Evolutionary conservation across 139 green algal genomes (phyloP), one percentile per base, ranked within the genome.

Genomic region (Microglena sp.): DNA sequence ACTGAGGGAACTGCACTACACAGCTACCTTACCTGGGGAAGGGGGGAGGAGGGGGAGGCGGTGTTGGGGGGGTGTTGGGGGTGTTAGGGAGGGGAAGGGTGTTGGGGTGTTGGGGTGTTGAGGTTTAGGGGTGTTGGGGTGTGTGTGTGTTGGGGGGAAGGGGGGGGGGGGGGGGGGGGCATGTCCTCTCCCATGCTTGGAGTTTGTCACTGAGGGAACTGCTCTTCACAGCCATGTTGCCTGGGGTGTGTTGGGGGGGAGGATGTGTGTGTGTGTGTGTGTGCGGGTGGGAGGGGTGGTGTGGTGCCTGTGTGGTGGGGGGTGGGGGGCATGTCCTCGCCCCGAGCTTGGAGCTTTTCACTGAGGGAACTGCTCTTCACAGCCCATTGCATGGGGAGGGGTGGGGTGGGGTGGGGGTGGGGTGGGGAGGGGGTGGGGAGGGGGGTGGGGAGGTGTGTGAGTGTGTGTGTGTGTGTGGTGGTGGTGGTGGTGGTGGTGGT

Each of bases 141-240:
- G 40, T 50, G 40, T 50, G 40, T 50, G 40, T 50, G 40, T 50
- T 24, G 11, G 40, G 11, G 40, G 11, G 40, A 24, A 18, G 15
- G 40, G 11, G 40, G 11, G 40, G 15, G 22, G 7, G 53, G 15
- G 53, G 27, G 18, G 53, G 53, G 24, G 53, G 53, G 22, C 53
- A 15, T 60, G 18, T 50, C 15, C 40, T 50, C 15, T n/a, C 40
- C 18, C 40, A 18, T 50, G 40, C 40, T 50, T 87, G 73, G 56
- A 97, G 81, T 66, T 87, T 92, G 35, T 69, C 64, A 74, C 95
- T 93, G 3, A 97, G 83, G 0, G 18, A 24, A n/a, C 50, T 26
- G 18, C 18, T 59, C 50, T 59, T 24, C 50, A 32, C 50, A 59
- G 11, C 21, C 18, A 59, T 26, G 50, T 27, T 18, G 11, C 21